Base-by-base conservation (phyloP, 352 stramenopile species). In the Plasmopara muralis region DNA sequence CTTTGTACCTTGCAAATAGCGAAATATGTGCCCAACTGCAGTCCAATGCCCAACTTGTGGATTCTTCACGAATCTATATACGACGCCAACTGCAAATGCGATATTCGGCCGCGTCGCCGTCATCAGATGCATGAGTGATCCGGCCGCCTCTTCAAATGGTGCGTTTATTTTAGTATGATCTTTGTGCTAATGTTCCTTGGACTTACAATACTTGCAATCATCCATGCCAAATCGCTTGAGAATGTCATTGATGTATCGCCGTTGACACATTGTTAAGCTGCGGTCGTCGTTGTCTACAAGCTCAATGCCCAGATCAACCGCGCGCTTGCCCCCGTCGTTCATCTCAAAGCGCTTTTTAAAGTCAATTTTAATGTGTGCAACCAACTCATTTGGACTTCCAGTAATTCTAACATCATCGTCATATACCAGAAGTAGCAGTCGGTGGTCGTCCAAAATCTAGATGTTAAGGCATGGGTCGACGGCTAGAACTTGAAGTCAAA, bases 41-140 rank as follows among this genome's bases (percentile, higher is more conserved):
- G 20, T 25, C 20, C 3, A 25, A 3, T 25, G 20, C 20, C 3
- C 20, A 25, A 25, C 20, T 55, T 65, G 51, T 2, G 35, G 43
- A 41, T 60, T 65, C 29, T 57, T 30, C 47, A 65, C 54, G 51
- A 60, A 65, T n/a, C 57, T 44, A 9, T 50, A 48, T 0, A 64
- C 46, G 16, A 59, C 59, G 0, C 47, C 43, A 1, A 57, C 55
- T 0, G 43, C 55, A 9, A 45, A 58, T 7, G 43, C 48, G 20
- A 62, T 57, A 13, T 57, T 44, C 37, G 56, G 56, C 5, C 40
- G 56, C 35, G 55, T 54, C 10, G 49, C 38, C 7, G 57, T 57
- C 46, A 64, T 60, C 46, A 60, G 37, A 28, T 58, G 44, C 49
- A 54, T 63, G 5, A 58, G 49, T 0, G 57, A 45, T 14, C 43